Conservation (phyloP, 805 yeast genomes). For the Brettanomyces anomalus region DNA sequence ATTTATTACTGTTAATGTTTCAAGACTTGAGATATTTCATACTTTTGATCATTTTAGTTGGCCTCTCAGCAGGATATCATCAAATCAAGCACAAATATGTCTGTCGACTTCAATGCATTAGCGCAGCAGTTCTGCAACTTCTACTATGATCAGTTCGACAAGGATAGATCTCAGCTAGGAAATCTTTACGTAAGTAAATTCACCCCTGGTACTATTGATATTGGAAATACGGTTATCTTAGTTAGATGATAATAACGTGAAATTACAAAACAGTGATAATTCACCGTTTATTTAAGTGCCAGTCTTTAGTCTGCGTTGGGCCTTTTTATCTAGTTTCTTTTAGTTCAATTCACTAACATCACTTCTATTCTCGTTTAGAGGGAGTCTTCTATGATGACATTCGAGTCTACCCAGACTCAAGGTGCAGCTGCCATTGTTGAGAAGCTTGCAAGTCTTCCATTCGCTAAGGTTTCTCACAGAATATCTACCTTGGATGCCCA, state of each 20-base stretch:
- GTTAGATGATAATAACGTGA: too few species aligned
- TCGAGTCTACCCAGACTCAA: conserved; percentile 89
- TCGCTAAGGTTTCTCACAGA: conserved; percentile 87
- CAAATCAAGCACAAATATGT: conserved; percentile 12
- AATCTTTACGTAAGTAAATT: conserved; percentile 58
- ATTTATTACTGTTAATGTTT: too few species aligned
- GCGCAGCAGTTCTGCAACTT: conserved; percentile 79
- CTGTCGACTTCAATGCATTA: conserved; percentile 27
- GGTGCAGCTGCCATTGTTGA: conserved; percentile 92
- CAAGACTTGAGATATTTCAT: too few species aligned
- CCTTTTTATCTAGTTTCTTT: too few species aligned
- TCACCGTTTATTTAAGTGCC: background rate
- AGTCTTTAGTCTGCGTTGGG: too few species aligned
- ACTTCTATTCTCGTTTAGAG: conserved; percentile 33
- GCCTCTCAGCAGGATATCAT: too few species aligned
- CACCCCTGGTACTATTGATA: too few species aligned
- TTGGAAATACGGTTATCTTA: background rate
- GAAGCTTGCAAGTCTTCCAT: conserved; percentile 81
- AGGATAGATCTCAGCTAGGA: conserved; percentile 87
- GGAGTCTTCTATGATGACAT: conserved; percentile 95
- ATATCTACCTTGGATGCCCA: conserved; percentile 95
- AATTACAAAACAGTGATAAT: background rate
- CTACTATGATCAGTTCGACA: conserved; percentile 91
- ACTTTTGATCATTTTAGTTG: too few species aligned
- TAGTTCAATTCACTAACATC: conserved; percentile 9